Percentiles rank a stretch among this genome's conserved stretches.
These are phyloP conservation scores for Grosmannia serpens DNA, from an alignment of 2,329 filamentous ascomycete genomes.

Conservation along the genomic window DNA sequence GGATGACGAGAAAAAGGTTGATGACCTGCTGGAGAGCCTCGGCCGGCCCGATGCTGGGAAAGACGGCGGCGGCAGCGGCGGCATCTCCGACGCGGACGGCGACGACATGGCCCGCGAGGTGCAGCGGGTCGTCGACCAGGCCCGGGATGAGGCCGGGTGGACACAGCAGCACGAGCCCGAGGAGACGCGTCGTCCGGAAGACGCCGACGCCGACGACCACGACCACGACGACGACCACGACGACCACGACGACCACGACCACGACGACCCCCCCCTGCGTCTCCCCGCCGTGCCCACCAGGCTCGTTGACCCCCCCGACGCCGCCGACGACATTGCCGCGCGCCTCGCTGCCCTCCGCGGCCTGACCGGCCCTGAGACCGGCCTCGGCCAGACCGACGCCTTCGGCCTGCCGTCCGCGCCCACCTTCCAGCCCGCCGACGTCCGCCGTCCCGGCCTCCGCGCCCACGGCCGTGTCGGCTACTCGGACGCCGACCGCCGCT, in stretches of 20 bases:
- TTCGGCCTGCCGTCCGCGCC: constrained; percentile 38
- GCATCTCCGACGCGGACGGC: constrained; percentile 28
- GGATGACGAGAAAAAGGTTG: constrained; percentile 21
- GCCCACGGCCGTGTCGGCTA: constrained; percentile 29
- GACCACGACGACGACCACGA: background rate
- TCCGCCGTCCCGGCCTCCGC: background rate
- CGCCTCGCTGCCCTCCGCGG: constrained; percentile 41
- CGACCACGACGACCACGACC: background rate
- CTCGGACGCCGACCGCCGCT: constrained; percentile 60
- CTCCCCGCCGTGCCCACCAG: constrained; percentile 36
- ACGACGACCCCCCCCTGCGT: constrained; percentile 16
- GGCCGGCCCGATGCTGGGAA: constrained; percentile 6
- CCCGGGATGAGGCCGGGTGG: constrained; percentile 33
- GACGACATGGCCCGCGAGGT: constrained; percentile 34
- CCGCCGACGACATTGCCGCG: constrained; percentile 34
- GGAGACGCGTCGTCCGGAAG: no score
- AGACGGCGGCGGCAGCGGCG: background rate
- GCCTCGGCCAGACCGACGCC: constrained; percentile 19
- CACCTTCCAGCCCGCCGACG: constrained; percentile 33
- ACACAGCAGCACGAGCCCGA: background rate
- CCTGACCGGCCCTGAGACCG: constrained; percentile 13
- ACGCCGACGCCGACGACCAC: background rate
- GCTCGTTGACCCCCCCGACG: constrained; percentile 28
- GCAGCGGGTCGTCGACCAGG: constrained; percentile 31
- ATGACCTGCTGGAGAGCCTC: constrained; percentile 21